Conservation (phyloP, 1,139 yeast genomes). For the Magnusiomyces suaveolens region DNA sequence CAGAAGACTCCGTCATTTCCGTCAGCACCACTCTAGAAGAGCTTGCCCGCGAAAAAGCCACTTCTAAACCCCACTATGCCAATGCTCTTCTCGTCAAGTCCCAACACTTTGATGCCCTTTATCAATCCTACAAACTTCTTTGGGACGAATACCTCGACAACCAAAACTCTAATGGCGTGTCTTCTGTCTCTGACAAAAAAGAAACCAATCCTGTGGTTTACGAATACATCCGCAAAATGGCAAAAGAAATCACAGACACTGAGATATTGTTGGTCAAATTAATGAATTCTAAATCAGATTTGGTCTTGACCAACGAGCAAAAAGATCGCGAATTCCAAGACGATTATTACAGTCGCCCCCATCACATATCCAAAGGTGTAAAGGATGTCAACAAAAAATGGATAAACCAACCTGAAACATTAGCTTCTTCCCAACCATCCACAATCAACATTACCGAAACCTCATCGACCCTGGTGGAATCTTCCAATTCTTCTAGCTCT, state of each 20-base stretch:
- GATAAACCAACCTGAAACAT: not conserved
- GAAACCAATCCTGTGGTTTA: constrained; percentile 10
- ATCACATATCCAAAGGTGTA: not conserved
- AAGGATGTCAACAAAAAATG: too few relatives aligned
- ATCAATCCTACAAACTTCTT: constrained; percentile 12
- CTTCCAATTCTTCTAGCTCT: not conserved
- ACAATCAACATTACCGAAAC: too few relatives aligned
- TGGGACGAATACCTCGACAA: constrained; percentile 15
- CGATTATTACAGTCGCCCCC: not conserved
- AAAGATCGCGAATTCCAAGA: not conserved
- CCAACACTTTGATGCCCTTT: constrained; percentile 16
- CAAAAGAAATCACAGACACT: constrained; percentile 14
- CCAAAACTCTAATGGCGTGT: not conserved
- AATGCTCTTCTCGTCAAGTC: constrained; percentile 20
- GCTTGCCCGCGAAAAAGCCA: constrained; percentile 18
- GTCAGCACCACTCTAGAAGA: constrained; percentile 19
- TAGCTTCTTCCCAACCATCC: not conserved
- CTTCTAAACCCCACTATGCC: constrained; percentile 17
- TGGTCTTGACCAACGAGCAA: constrained; percentile 1
- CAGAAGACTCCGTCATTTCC: constrained; percentile 19
- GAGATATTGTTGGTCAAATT: constrained; percentile 13
- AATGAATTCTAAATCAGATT: constrained; percentile 11
- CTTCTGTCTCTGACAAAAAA: not conserved
- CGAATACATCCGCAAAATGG: constrained; percentile 9
- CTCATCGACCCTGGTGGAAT: too few relatives aligned